Evolutionary conservation across 2,329 filamentous ascomycete species (phyloP), one percentile per base, ranked within the genome.

Genomic region (Mycosphaerella sp.): DNA sequence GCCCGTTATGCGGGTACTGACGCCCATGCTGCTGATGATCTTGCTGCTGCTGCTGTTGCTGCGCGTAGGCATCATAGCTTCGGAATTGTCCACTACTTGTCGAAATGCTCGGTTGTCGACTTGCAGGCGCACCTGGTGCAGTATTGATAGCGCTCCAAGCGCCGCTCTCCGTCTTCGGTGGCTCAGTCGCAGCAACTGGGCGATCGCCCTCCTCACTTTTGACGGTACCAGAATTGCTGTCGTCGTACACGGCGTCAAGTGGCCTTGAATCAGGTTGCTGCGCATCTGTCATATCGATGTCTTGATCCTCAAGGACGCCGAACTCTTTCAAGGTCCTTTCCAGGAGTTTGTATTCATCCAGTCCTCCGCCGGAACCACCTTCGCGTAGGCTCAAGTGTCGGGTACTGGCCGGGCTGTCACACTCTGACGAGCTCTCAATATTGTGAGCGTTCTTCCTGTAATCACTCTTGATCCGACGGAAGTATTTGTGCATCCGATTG

Each of bases 281-380:
- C 9, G 56, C 60, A 41, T 70, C 68, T 7, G 53, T 55, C 66
- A 70, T 69, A 44, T 70, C 68, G 4, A 67, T 40, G 49, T 70
- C 68, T 16, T 66, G 63, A 48, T 68, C 64, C 27, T 68, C 66
- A 8, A 68, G 56, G 28, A 61, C 63, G 21, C 65, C 64, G 49
- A 71, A 68, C 16, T 71, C 67, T 18, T 62, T 63, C 14, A 71
- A 51, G 0, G 60, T 63, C 14, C 63, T 62, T 52, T 71, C 69
- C 10, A 71, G 64, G 8, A 71, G 65, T 53, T 73, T 75, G 66
- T 78, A 82, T 58, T 81, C 77, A 54, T 79, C 78, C 3, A 80
- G 65, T 1, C 76, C 79, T 30, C 78, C 79, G 12, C 78, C 75
- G 2, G 56, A 54, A 58, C 40, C 68, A 62, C 49, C 66, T 59